Evolutionary conservation across 148 eudicot genomes (phyloP).

Genomic region (Persicaria tinctoria): DNA sequence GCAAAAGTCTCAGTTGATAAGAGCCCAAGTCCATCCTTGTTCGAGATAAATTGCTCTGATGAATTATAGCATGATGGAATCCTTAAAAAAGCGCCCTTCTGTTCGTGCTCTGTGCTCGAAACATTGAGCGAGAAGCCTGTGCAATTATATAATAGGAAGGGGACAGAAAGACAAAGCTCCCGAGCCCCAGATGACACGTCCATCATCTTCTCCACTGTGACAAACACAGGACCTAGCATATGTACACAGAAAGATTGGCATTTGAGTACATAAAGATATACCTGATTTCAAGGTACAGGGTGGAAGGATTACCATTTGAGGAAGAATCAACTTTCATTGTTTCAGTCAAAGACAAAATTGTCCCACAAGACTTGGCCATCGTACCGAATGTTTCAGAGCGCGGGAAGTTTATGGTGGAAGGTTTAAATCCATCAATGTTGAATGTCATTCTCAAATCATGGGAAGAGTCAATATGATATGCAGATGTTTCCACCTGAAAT

Average conservation of each 20-base stretch:
- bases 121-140: slow-evolving; percentile 60
- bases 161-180: slow-evolving; percentile 77
- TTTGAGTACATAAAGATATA: neutral
- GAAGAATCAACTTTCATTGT: slow-evolving; percentile 44
- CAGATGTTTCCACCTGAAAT: slow-evolving; percentile 76
- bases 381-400: slow-evolving; percentile 75
- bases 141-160: slow-evolving; percentile 80
- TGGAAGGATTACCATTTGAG: slow-evolving; percentile 38
- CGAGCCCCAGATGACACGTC: slow-evolving; percentile 85
- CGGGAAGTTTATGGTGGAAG: slow-evolving; percentile 63
- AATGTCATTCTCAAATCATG: slow-evolving; percentile 73
- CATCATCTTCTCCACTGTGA: slow-evolving; percentile 74
- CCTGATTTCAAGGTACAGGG: neutral
- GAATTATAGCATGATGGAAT: slow-evolving; percentile 79
- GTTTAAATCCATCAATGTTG: slow-evolving; percentile 51
- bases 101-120: slow-evolving; percentile 44
- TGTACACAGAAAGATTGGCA: neutral
- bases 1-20: slow-evolving; percentile 35
- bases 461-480: slow-evolving; percentile 84
- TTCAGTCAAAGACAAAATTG: slow-evolving; percentile 64
- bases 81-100: slow-evolving; percentile 42
- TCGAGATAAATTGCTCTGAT: slow-evolving; percentile 34
- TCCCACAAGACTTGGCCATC: slow-evolving; percentile 67
- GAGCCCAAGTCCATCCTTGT: slow-evolving; percentile 68
- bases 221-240: slow-evolving; percentile 53